Base-by-base conservation (phyloP, 2,329 filamentous ascomycete species). In the Acephala macrosclerotiorum region DNA sequence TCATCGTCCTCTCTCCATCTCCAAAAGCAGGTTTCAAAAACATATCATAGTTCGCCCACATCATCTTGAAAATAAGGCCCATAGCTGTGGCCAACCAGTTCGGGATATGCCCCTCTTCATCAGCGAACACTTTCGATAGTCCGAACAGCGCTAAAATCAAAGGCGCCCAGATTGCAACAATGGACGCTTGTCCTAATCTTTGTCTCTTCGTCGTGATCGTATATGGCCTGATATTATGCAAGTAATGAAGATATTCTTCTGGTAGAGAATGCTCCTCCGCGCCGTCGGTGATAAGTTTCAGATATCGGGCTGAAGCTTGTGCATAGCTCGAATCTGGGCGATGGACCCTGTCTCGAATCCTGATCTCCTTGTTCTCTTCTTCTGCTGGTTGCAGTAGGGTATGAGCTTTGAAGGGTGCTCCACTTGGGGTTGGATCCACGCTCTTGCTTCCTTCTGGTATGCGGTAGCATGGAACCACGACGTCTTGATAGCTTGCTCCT, bases 231-330 rank as follows among this genome's bases (percentile, higher is more conserved):
- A 97, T 83, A 16, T 84, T 80, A 8, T 84, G 80, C 3, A 99
- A 83, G 77, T 94, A 97, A 1, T 81, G 80, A 72, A 89, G 89
- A 75, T 97, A 99, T 62, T 91, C 89, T 5, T 84, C 79, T 0
- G 96, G 96, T 0, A 99, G 83, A n/a, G 84, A 82, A 75, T 96
- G 91, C 77, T 98, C 94, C 1, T 81, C 80, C 0, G 93, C 94
- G 18, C 96, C 96, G 70, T 90, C 87, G 16, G 85, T 87, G 72
- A 99, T 87, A 59, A 97, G 84, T 67, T 90, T 89, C 26, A 97
- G 81, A 77, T 99, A 98, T 14, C 96, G 89, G 51, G 87, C 83
- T 1, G 93, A 97, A 0, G 96, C 86, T 78, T 97, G 93, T 0
- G 94, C 91, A 73, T 95, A 94, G 64, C 84, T 84, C 1, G 88